Evolutionary conservation across 257 asterid genomes (phyloP).

Genomic region (Nicotiana knightiana): DNA sequence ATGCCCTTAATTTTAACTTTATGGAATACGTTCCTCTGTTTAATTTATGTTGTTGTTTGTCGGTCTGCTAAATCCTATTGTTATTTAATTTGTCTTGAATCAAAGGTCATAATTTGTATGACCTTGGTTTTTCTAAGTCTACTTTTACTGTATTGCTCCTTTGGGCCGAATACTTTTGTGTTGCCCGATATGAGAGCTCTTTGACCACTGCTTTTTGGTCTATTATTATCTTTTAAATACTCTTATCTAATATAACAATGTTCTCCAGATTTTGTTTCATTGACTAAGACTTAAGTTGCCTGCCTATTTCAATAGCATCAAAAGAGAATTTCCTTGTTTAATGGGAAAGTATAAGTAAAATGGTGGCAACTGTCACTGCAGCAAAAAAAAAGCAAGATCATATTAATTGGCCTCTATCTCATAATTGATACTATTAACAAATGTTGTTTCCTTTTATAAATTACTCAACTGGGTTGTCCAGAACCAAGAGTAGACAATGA

Average conservation of each 20-base stretch:
- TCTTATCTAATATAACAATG: neutral
- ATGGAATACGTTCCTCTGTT: neutral
- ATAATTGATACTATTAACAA: too few relatives aligned
- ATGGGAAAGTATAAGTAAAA: neutral
- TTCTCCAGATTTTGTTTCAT: neutral
- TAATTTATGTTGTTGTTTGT: neutral
- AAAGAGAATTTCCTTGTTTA: neutral
- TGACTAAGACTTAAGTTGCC: neutral
- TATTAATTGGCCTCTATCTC: neutral
- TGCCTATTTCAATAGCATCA: neutral
- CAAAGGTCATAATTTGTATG: constrained; percentile 4
- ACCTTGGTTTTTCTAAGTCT: neutral
- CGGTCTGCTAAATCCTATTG: neutral
- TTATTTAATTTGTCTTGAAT: neutral
- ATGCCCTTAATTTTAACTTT: constrained; percentile 28
- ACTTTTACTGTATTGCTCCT: constrained; percentile 5
- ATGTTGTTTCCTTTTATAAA: neutral
- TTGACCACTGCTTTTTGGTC: neutral
- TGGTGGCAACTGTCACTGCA: neutral
- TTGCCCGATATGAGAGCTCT: constrained; percentile 12
- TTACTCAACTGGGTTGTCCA: neutral
- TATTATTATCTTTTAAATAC: neutral
- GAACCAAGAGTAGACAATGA: neutral
- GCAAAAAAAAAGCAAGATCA: neutral
- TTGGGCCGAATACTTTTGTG: neutral